phyloP scores from a whole-genome alignment of 1,139 yeast species.

The Yamadazyma triangularis region DNA sequence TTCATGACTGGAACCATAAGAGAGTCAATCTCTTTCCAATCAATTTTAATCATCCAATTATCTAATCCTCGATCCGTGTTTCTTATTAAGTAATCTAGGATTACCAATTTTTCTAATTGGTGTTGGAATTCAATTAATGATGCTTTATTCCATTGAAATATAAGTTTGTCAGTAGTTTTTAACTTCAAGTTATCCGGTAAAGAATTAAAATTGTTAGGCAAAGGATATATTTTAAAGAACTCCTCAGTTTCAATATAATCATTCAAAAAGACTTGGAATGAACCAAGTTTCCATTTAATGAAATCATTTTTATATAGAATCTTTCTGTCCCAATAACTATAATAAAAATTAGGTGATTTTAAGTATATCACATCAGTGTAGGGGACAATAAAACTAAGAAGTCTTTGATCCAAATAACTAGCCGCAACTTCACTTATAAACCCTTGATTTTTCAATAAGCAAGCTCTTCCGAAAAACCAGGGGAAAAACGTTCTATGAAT shows the following conservation, averaged over 20 bases:
- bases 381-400: slow-evolving; percentile 60
- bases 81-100: slow-evolving; percentile 67
- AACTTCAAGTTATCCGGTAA: slow-evolving; percentile 21
- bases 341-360: slow-evolving; percentile 53
- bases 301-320: slow-evolving; percentile 4
- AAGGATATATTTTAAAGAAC: slow-evolving; percentile 53
- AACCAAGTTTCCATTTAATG: slow-evolving; percentile 49
- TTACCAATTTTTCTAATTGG: slow-evolving; percentile 66
- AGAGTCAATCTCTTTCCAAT: slow-evolving; percentile 33
- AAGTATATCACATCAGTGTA: slow-evolving; percentile 56
- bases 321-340: slow-evolving; percentile 46
- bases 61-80: slow-evolving; percentile 74
- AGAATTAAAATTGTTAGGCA: slow-evolving; percentile 35
- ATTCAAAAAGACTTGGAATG: slow-evolving; percentile 59
- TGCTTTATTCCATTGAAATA: slow-evolving; percentile 53
- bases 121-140: slow-evolving; percentile 50
- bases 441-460: slow-evolving; percentile 69
- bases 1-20: slow-evolving; percentile 33
- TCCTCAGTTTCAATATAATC: slow-evolving; percentile 61
- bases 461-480: slow-evolving; percentile 71
- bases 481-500: slow-evolving; percentile 71
- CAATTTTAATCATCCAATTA: slow-evolving; percentile 71
- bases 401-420: slow-evolving; percentile 55
- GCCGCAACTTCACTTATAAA: slow-evolving; percentile 75
- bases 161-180: slow-evolving; percentile 11